These are phyloP conservation scores for Protomyces macrosporus DNA, from an alignment of 1,139 yeast genomes.

Conservation along the genomic window DNA sequence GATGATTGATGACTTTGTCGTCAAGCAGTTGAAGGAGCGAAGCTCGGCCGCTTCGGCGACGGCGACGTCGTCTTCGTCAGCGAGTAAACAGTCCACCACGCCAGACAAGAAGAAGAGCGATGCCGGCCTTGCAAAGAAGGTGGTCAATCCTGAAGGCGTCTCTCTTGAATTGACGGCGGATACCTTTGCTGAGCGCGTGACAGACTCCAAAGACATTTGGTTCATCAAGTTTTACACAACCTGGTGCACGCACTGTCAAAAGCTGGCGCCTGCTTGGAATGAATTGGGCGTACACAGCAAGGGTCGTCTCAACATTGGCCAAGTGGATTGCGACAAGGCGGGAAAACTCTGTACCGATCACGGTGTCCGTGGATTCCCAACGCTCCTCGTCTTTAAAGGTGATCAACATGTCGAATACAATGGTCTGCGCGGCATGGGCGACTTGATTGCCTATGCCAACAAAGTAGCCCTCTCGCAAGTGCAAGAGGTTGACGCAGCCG, in stretches of 20 bases:
- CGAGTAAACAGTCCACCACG: background rate
- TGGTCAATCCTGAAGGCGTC: constrained; percentile 31
- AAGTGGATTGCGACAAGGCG: constrained; percentile 42
- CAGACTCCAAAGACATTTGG: constrained; percentile 40
- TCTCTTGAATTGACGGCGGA: constrained; percentile 31
- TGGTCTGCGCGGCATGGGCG: constrained; percentile 39
- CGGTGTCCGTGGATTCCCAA: constrained; percentile 37
- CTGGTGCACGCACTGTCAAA: constrained; percentile 41
- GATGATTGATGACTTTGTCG: constrained; percentile 1
- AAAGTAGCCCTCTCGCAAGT: constrained; percentile 37
- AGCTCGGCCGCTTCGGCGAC: background rate
- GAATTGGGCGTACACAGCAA: constrained; percentile 38
- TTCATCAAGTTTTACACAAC: constrained; percentile 43
- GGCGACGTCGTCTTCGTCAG: background rate
- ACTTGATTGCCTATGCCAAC: constrained; percentile 38
- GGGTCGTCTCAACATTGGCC: constrained; percentile 41
- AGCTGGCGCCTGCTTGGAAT: constrained; percentile 41
- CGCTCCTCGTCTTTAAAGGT: constrained; percentile 38
- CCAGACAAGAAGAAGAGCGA: background rate
- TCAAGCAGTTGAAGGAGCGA: background rate
- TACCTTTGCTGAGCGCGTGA: constrained; percentile 32
- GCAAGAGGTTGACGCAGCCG: constrained; percentile 34
- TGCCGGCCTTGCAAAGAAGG: background rate
- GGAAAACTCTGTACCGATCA: constrained; percentile 38
- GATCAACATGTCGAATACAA: constrained; percentile 37